Conservation (phyloP, 306 rosid genomes). For the Inga leiocalycina region DNA sequence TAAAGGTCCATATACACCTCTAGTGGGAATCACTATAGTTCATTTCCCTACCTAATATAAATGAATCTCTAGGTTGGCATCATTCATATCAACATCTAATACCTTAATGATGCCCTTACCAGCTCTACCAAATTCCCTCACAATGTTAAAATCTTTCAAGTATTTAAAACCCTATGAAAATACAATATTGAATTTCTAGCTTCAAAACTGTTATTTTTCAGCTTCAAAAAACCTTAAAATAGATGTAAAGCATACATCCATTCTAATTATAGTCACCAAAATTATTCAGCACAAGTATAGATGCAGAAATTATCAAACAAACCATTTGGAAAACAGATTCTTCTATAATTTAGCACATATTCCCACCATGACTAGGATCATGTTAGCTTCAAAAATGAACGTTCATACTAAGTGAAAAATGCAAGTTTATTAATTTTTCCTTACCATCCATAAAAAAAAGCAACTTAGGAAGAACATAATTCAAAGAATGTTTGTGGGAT, state of each 20-base stretch:
- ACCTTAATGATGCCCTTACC: too few species aligned
- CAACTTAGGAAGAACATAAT: conserved; percentile 90
- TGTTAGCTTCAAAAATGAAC: conserved; percentile 52
- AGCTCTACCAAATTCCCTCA: too few species aligned
- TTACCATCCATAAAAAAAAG: conserved; percentile 98
- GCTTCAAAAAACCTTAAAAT: conserved; percentile 6
- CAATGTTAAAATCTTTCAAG: too few species aligned
- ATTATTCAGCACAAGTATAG: conserved; percentile 35
- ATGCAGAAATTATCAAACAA: conserved; percentile 57
- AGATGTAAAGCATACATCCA: background rate
- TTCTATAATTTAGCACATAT: conserved; percentile 54
- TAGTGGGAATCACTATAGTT: too few species aligned
- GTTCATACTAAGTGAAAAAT: conserved; percentile 53
- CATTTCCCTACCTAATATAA: too few species aligned
- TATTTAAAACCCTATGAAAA: too few species aligned
- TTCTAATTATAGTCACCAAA: conserved; percentile 9
- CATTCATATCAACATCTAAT: too few species aligned
- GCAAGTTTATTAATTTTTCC: conserved; percentile 51
- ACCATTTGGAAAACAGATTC: conserved; percentile 70
- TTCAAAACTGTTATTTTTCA: too few species aligned
- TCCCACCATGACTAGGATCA: conserved; percentile 55
- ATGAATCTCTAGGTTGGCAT: too few species aligned
- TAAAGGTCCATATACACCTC: too few species aligned
- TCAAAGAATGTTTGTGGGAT: conserved; percentile 91
- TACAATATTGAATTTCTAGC: too few species aligned